phyloP scores from a whole-genome alignment of 441 rosid genomes.

The Croton laevigatus region DNA sequence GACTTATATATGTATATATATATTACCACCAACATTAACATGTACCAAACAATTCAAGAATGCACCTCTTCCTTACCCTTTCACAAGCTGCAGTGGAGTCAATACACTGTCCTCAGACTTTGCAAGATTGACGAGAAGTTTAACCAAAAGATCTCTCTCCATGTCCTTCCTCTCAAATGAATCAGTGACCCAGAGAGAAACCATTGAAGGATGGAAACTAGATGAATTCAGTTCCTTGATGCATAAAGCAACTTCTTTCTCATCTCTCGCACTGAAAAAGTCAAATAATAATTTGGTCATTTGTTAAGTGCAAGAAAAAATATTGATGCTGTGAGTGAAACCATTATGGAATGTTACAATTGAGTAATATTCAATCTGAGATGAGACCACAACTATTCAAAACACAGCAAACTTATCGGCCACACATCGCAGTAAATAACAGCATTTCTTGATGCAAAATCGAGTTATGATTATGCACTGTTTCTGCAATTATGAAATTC shows the following conservation, averaged over 20 bases:
- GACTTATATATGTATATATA: no score
- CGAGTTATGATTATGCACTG: not conserved
- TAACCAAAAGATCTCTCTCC: slow-evolving; percentile 81
- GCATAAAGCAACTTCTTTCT: slow-evolving; percentile 83
- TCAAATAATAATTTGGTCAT: not conserved
- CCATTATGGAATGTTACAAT: not conserved
- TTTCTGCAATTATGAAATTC: not conserved
- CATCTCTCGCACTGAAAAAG: slow-evolving; percentile 80
- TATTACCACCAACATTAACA: no score
- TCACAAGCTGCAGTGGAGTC: slow-evolving; percentile 49
- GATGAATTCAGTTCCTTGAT: slow-evolving; percentile 81
- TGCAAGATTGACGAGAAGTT: slow-evolving; percentile 72
- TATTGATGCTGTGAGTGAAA: no score
- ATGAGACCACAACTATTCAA: not conserved
- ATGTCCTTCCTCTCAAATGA: slow-evolving; percentile 92
- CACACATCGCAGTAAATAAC: not conserved
- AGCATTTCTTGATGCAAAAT: not conserved
- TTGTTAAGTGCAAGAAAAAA: not conserved
- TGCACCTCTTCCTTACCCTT: slow-evolving; percentile 54
- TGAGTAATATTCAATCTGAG: not conserved
- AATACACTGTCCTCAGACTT: slow-evolving; percentile 50
- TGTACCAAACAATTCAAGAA: no score
- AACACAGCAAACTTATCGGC: not conserved
- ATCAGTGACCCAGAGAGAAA: slow-evolving; percentile 89
- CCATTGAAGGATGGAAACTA: slow-evolving; percentile 81